Evolutionary conservation across 2,329 filamentous ascomycete genomes (phyloP).

Genomic region (Claviceps africana): DNA sequence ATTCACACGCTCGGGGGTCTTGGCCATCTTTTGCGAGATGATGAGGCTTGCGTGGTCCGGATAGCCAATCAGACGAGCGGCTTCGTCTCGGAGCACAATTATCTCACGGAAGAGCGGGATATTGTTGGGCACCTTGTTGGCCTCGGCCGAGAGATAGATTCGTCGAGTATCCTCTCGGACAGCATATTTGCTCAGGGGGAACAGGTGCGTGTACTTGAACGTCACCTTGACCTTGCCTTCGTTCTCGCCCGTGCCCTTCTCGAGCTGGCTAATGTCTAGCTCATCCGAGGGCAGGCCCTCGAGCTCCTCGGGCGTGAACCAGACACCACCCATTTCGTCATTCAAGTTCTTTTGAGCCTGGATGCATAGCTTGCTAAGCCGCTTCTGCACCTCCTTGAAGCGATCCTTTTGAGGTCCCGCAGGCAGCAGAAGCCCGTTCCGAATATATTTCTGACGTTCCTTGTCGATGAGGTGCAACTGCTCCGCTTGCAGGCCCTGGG

Average conservation of each 20-base stretch:
- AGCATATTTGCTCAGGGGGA: conserved; percentile 66
- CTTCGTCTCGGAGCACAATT: conserved; percentile 62
- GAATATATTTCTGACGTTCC: conserved; percentile 62
- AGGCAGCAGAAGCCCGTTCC: conserved; percentile 60
- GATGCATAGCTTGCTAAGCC: conserved; percentile 59
- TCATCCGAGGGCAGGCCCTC: conserved; percentile 63
- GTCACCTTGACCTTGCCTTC: conserved; percentile 61
- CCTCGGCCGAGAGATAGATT: conserved; percentile 18
- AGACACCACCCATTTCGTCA: conserved; percentile 68
- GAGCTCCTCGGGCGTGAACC: conserved; percentile 61
- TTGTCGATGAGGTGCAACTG: conserved; percentile 61
- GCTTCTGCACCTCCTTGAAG: conserved; percentile 79
- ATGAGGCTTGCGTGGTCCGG: conserved; percentile 61
- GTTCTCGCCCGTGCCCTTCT: conserved; percentile 58
- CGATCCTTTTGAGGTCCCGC: conserved; percentile 57
- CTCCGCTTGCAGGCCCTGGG: conserved; percentile 49
- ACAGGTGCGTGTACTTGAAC: conserved; percentile 75
- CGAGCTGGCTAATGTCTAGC: conserved; percentile 44
- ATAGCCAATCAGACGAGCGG: conserved; percentile 63
- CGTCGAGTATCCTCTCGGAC: conserved; percentile 54
- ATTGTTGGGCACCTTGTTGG: conserved; percentile 48
- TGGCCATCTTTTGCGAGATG: conserved; percentile 78
- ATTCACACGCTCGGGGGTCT: conserved; percentile 56
- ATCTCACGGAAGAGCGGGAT: conserved; percentile 61
- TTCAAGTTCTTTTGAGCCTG: conserved; percentile 69